Percentiles rank a stretch among this genome's conserved stretches.
phyloP scores from a whole-genome alignment of 2,329 filamentous ascomycete genomes.

The Xylariaceae sp. region DNA sequence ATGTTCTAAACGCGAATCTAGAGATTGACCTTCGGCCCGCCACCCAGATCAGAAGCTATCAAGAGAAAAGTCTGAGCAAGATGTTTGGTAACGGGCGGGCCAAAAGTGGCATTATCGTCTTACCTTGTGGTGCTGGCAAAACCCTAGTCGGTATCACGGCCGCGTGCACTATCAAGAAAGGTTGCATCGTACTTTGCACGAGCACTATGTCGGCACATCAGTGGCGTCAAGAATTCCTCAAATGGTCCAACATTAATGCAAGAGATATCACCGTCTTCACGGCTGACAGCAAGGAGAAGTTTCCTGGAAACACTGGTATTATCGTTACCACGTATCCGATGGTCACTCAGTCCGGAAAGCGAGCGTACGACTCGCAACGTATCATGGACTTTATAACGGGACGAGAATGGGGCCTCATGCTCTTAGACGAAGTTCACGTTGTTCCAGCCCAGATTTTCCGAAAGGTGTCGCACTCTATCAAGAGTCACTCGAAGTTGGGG shows the following conservation, averaged over 20 bases:
- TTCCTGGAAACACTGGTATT: constrained; percentile 85
- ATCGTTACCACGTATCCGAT: constrained; percentile 98
- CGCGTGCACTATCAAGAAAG: constrained; percentile 96
- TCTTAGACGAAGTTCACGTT: constrained; percentile 96
- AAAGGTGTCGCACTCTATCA: constrained; percentile 87
- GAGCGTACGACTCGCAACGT: constrained; percentile 89
- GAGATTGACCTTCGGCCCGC: constrained; percentile 89
- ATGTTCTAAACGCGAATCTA: constrained; percentile 80
- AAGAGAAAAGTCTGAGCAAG: constrained; percentile 95
- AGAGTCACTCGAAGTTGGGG: constrained; percentile 90
- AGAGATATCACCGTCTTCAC: constrained; percentile 94
- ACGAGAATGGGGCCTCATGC: constrained; percentile 95
- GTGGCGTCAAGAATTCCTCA: constrained; percentile 93
- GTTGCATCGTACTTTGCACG: constrained; percentile 89
- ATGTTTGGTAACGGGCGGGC: constrained; percentile 99
- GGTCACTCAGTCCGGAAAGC: constrained; percentile 85
- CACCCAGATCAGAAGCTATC: constrained; percentile 86
- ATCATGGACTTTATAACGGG: constrained; percentile 92
- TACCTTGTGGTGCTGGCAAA: constrained; percentile 95
- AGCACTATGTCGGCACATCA: constrained; percentile 97
- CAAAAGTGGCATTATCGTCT: constrained; percentile 93
- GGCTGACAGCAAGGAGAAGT: constrained; percentile 79
- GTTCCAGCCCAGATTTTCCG: constrained; percentile 95
- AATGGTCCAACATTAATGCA: constrained; percentile 95
- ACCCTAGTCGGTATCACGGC: constrained; percentile 97